A percentile compares a stretch with the other conserved stretches of the same genome.
Evolutionary conservation across 2,329 filamentous ascomycete species (phyloP).

Genomic region (Phaeoacremonium minimum): DNA sequence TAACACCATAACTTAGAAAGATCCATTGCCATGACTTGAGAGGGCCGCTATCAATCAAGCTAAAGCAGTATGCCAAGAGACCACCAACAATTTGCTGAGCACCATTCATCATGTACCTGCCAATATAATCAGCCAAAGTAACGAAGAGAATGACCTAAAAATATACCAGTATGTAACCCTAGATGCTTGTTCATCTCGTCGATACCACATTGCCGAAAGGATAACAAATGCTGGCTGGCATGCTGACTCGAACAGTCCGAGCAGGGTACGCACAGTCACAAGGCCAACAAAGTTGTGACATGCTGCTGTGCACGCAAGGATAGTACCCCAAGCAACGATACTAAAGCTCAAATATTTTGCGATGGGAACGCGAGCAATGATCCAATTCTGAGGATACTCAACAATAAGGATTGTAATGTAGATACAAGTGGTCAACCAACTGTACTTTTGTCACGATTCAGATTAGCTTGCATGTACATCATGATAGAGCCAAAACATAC

Average conservation of each 20-base stretch:
- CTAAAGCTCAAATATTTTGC: conserved; percentile 63
- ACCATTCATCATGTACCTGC: conserved; percentile 68
- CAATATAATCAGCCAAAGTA: background rate
- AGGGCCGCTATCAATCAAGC: conserved; percentile 44
- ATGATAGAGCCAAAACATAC: background rate
- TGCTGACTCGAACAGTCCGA: conserved; percentile 68
- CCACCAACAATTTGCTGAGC: conserved; percentile 69
- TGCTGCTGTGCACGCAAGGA: conserved; percentile 57
- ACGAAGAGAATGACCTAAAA: background rate
- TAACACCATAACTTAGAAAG: conserved; percentile 61
- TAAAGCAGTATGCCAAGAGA: conserved; percentile 62
- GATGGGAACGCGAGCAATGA: conserved; percentile 51
- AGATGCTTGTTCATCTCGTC: conserved; percentile 61
- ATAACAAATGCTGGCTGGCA: conserved; percentile 67
- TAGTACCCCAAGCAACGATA: conserved; percentile 60
- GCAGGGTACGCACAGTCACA: conserved; percentile 56
- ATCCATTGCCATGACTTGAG: conserved; percentile 66
- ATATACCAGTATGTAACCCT: conserved; percentile 65
- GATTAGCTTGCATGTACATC: background rate
- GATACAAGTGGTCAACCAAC: conserved; percentile 70
- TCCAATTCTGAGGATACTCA: conserved; percentile 65
- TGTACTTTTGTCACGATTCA: conserved; percentile 45
- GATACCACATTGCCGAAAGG: conserved; percentile 68
- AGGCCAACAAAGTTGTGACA: conserved; percentile 57
- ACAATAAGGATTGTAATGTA: conserved; percentile 68